These are phyloP conservation scores for Sergeia podlipaevii DNA, from an alignment of 208 protist species.

Conservation along the genomic window DNA sequence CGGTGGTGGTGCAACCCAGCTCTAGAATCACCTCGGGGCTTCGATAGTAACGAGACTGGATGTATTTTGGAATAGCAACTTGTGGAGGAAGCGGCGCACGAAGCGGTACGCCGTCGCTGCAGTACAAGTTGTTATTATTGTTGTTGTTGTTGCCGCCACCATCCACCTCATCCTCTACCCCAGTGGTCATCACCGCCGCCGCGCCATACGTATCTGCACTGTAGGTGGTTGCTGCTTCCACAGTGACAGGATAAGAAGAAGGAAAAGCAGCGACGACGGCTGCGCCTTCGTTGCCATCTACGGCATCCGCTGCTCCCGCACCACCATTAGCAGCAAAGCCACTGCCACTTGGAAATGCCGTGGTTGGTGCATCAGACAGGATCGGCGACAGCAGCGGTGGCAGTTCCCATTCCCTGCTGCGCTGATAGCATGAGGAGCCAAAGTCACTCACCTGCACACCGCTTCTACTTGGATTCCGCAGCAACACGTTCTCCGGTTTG, in stretches of 20 bases:
- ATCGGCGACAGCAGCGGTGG: not conserved
- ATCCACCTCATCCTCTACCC: no score
- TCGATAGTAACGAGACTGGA: slow-evolving; percentile 98
- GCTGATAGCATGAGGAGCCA: slow-evolving; percentile 94
- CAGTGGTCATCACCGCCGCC: no score
- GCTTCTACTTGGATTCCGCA: slow-evolving; percentile 82
- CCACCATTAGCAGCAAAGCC: slow-evolving; percentile 7
- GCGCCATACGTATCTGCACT: no score
- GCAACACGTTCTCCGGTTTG: slow-evolving; percentile 95
- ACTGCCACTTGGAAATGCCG: not conserved
- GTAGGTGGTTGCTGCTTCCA: no score
- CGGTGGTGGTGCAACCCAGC: slow-evolving; percentile 87
- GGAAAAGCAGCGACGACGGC: no score
- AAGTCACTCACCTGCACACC: slow-evolving; percentile 98
- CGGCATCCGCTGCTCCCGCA: not conserved
- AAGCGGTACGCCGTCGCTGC: slow-evolving; percentile 87
- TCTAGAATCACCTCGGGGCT: slow-evolving; percentile 97
- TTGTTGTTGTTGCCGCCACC: slow-evolving; percentile 37
- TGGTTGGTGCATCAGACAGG: no score
- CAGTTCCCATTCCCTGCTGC: slow-evolving; percentile 5
- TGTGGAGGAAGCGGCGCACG: slow-evolving; percentile 12
- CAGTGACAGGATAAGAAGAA: no score
- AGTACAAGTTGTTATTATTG: not conserved
- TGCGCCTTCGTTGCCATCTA: not conserved
- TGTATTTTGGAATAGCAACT: slow-evolving; percentile 76